Evolutionary conservation across 805 yeast species (phyloP).

Genomic region (Zygosaccharomyces siamensis): DNA sequence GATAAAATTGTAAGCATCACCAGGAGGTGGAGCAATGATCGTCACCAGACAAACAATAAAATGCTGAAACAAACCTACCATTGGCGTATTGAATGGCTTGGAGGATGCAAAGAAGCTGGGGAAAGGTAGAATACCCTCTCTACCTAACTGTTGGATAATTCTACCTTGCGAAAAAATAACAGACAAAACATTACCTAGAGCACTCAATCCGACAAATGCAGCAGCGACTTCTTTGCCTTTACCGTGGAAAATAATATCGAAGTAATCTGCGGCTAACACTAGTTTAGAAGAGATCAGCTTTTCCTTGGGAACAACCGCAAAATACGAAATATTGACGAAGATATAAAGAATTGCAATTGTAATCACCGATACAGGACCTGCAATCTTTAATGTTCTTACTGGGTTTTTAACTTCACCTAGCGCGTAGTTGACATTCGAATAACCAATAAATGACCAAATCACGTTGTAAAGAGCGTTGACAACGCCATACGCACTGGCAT

Average conservation of each 20-base stretch:
- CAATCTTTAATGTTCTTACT: constrained; percentile 57
- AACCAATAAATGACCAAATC: constrained; percentile 81
- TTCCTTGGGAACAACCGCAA: constrained; percentile 72
- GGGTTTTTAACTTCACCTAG: constrained; percentile 76
- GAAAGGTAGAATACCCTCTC: constrained; percentile 77
- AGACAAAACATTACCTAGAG: constrained; percentile 75
- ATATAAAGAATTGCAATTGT: constrained; percentile 61
- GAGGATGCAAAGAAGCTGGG: constrained; percentile 65
- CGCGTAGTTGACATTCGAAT: constrained; percentile 79
- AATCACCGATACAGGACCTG: constrained; percentile 71
- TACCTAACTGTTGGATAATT: constrained; percentile 71
- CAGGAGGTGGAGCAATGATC: constrained; percentile 77
- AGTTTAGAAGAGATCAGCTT: constrained; percentile 57
- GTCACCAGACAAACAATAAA: constrained; percentile 71
- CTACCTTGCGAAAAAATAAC: constrained; percentile 81
- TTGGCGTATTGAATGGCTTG: constrained; percentile 69
- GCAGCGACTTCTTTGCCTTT: constrained; percentile 68
- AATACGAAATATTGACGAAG: constrained; percentile 73
- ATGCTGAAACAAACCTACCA: constrained; percentile 69
- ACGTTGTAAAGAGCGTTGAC: constrained; percentile 76
- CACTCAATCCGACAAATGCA: constrained; percentile 75
- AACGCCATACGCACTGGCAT: constrained; percentile 60
- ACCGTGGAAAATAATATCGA: constrained; percentile 64
- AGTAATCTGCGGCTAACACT: constrained; percentile 71
- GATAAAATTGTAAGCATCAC: constrained; percentile 81